phyloP scores from a whole-genome alignment of 1,284 basidiomycete genomes.

The Ceratobasidium theobromae region DNA sequence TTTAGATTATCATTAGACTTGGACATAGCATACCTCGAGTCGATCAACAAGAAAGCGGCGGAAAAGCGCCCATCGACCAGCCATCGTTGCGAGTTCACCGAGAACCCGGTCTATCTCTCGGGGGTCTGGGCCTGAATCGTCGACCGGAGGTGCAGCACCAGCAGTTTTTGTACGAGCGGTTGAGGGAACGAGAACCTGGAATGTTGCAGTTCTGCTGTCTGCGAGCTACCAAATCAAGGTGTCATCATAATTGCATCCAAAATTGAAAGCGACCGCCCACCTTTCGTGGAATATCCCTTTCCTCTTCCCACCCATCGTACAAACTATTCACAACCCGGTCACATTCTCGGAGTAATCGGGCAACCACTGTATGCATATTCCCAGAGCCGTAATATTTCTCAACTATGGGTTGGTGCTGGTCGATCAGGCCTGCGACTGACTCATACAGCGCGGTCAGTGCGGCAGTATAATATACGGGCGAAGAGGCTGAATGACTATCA shows the following conservation, averaged over 20 bases:
- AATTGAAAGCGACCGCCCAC: slow-evolving; percentile 43
- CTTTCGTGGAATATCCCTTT: slow-evolving; percentile 72
- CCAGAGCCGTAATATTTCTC: slow-evolving; percentile 94
- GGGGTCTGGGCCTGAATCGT: slow-evolving; percentile 74
- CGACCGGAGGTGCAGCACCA: slow-evolving; percentile 41
- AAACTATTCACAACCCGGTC: slow-evolving; percentile 79
- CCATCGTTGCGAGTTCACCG: slow-evolving; percentile 85
- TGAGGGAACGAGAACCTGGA: slow-evolving; percentile 46
- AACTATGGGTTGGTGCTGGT: slow-evolving; percentile 96
- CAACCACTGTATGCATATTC: slow-evolving; percentile 81
- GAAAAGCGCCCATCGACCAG: slow-evolving; percentile 90
- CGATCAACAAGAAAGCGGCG: slow-evolving; percentile 81
- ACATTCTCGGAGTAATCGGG: slow-evolving; percentile 79
- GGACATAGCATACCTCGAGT: slow-evolving; percentile 51
- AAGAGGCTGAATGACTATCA: slow-evolving; percentile 62
- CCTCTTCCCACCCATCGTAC: slow-evolving; percentile 87
- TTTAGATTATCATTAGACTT: no score
- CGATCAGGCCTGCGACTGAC: slow-evolving; percentile 92
- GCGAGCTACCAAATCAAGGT: slow-evolving; percentile 47
- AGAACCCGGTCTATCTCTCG: slow-evolving; percentile 88
- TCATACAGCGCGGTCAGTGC: slow-evolving; percentile 90
- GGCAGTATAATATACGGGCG: slow-evolving; percentile 85
- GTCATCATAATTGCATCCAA: neutral
- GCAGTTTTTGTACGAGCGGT: slow-evolving; percentile 46
- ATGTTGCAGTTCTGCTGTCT: slow-evolving; percentile 50